Conservation (phyloP, 2,329 filamentous ascomycete genomes). For the Alternaria arborescens region DNA sequence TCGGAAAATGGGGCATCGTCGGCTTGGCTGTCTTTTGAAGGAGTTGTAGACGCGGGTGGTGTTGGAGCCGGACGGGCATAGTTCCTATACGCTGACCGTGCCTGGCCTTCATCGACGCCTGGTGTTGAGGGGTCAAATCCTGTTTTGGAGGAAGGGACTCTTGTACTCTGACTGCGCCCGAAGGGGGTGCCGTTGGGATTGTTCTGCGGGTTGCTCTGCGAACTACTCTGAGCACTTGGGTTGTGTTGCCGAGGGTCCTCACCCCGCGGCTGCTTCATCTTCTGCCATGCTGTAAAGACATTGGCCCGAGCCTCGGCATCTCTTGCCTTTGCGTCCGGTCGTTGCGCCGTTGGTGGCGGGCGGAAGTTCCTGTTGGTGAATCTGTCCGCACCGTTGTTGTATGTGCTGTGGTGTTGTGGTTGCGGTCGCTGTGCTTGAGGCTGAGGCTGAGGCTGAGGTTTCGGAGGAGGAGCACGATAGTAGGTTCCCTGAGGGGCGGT, state of each 20-base stretch:
- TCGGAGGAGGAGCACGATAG: constrained; percentile 43
- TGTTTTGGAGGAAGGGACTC: constrained; percentile 60
- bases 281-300: constrained; percentile 60
- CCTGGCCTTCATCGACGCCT: constrained; percentile 68
- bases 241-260: constrained; percentile 41
- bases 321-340: constrained; percentile 42
- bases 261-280: constrained; percentile 53
- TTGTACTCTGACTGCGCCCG: constrained; percentile 50
- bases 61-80: constrained; percentile 47
- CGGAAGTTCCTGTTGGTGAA: constrained; percentile 55
- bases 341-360: constrained; percentile 46
- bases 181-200: constrained; percentile 51
- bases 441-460: constrained; percentile 28
- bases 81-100: constrained; percentile 59
- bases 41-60: constrained; percentile 33
- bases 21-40: constrained; percentile 32
- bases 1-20: constrained; percentile 54
- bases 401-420: constrained; percentile 40
- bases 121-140: constrained; percentile 67
- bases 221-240: constrained; percentile 15
- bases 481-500: constrained; percentile 46
- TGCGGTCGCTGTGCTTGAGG: constrained; percentile 37
- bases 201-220: constrained; percentile 22
- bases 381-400: constrained; percentile 54
- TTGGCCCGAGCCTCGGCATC: constrained; percentile 54